Conservation (phyloP, 768 basidiomycete genomes). For the Lentinula edodes region DNA sequence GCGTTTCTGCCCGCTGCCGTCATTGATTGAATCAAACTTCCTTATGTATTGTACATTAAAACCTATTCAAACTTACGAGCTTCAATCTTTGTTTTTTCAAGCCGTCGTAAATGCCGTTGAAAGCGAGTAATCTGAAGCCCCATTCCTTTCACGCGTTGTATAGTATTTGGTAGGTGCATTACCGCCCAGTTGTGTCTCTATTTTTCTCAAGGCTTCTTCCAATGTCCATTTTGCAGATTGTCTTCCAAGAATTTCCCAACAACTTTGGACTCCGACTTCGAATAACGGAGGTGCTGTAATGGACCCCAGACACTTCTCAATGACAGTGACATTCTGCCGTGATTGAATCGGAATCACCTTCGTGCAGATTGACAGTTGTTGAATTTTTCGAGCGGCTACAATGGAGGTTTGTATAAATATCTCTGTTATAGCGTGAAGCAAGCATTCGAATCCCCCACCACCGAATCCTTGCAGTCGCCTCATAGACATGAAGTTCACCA, state of each 20-base stretch:
- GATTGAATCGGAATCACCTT: background rate
- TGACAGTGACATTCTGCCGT: background rate
- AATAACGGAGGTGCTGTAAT: background rate
- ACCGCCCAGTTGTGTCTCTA: background rate
- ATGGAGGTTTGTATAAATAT: background rate
- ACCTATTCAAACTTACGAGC: too few relatives aligned
- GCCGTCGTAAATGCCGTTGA: background rate
- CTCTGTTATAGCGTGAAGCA: background rate
- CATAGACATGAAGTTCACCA: conserved; percentile 33
- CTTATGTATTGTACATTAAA: too few relatives aligned
- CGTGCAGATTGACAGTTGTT: too few relatives aligned
- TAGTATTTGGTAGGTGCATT: too few relatives aligned
- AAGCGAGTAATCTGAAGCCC: too few relatives aligned
- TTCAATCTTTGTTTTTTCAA: background rate
- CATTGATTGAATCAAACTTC: background rate
- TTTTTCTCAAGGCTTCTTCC: background rate
- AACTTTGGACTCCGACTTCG: too few relatives aligned
- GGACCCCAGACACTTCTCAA: background rate
- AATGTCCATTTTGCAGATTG: background rate
- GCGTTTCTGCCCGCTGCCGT: background rate
- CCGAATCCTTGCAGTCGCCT: conserved; percentile 4
- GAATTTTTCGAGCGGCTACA: background rate
- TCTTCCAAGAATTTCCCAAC: background rate
- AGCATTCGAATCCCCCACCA: background rate
- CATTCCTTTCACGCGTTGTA: too few relatives aligned